A percentile compares a stretch with the other conserved stretches of the same genome.
These are phyloP conservation scores for Hondaea fermentalgiana DNA, from an alignment of 108 stramenopile genomes.

Conservation along the genomic window DNA sequence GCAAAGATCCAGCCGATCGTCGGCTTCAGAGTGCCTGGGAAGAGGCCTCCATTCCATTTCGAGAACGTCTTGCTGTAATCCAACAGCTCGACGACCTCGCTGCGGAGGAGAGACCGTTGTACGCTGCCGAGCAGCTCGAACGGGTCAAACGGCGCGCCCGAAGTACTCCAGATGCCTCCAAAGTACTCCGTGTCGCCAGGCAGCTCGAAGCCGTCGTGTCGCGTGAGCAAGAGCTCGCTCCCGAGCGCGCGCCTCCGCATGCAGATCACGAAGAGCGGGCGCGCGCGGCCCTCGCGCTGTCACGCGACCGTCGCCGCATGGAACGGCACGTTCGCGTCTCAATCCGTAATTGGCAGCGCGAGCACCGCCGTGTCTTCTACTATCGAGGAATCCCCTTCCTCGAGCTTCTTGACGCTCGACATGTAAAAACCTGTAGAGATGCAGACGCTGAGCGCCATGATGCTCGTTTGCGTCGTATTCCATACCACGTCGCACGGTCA, in stretches of 20 bases:
- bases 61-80: background rate
- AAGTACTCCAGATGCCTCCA: background rate
- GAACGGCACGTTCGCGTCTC: background rate
- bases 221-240: background rate
- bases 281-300: background rate
- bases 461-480: background rate
- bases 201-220: background rate
- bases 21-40: background rate
- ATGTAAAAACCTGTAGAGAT: background rate
- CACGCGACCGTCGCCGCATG: background rate
- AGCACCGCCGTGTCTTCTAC: background rate
- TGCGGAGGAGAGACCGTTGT: background rate
- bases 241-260: background rate
- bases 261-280: background rate
- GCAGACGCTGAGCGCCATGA: background rate
- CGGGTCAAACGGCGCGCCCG: background rate
- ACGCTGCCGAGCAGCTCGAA: background rate
- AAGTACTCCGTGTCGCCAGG: background rate
- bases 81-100: background rate
- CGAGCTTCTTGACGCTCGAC: background rate
- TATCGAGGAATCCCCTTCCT: background rate
- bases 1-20: background rate
- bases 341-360: background rate
- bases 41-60: background rate
- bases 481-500: background rate